A percentile compares a stretch with the other conserved stretches of the same genome.
Evolutionary conservation across 768 basidiomycete genomes (phyloP).

Genomic region (Amanita phalloides): DNA sequence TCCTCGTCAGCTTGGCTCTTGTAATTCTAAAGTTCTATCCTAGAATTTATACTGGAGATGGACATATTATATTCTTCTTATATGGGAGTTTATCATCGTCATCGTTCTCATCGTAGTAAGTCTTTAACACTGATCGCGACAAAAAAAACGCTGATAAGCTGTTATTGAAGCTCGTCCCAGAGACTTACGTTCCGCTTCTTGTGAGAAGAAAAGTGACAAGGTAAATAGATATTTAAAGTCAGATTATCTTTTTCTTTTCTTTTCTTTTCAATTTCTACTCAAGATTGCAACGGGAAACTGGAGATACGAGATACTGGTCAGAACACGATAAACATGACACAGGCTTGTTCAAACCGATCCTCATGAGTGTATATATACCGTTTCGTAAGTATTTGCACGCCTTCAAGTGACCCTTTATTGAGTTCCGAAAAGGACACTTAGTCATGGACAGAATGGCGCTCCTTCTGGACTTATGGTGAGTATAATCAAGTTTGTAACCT

Average conservation of each 20-base stretch:
- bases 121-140: background rate
- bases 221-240: constrained; percentile 16
- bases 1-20: background rate
- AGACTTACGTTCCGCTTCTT: constrained; percentile 59
- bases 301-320: constrained; percentile 42
- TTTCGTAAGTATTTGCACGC: constrained; percentile 40
- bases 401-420: background rate
- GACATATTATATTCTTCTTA: constrained; percentile 64
- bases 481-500: constrained; percentile 18
- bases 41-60: constrained; percentile 60
- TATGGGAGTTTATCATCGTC: constrained; percentile 54
- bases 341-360: constrained; percentile 34
- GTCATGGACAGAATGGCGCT: constrained; percentile 66
- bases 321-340: constrained; percentile 45
- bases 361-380: constrained; percentile 54
- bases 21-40: background rate
- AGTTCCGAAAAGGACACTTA: constrained; percentile 36
- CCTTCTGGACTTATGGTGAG: constrained; percentile 58
- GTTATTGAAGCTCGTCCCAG: constrained; percentile 45
- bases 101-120: constrained; percentile 41
- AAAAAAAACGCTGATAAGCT: background rate
- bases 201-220: constrained; percentile 48
- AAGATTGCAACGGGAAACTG: constrained; percentile 46
- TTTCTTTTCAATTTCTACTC: background rate
- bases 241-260: background rate